Percentiles rank a stretch among this genome's conserved stretches.
Evolutionary conservation across 306 rosid genomes (phyloP).

Genomic region (Luffa aegyptiaca): DNA sequence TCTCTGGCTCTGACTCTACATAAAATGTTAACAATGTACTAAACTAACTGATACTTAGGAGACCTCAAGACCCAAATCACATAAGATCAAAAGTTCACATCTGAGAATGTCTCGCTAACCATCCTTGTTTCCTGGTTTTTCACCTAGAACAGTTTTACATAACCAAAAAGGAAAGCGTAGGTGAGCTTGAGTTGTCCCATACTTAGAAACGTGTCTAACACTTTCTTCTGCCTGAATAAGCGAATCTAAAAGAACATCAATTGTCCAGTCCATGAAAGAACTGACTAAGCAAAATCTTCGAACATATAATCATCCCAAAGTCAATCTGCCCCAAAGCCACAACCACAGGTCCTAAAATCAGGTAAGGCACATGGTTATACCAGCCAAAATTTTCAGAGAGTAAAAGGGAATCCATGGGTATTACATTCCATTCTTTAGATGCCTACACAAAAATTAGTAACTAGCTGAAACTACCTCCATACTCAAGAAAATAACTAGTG

Average conservation of each 20-base stretch:
- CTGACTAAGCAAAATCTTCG: neutral
- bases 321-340: neutral
- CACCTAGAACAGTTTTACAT: neutral
- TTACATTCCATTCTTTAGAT: too few species aligned
- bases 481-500: neutral
- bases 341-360: neutral
- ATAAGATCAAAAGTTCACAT: neutral
- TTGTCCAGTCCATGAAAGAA: constrained; percentile 54
- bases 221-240: constrained; percentile 47
- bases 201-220: constrained; percentile 23
- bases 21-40: neutral
- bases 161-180: neutral
- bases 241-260: constrained; percentile 57
- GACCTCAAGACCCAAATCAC: neutral
- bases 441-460: too few species aligned
- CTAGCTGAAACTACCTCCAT: too few species aligned
- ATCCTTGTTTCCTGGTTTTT: neutral
- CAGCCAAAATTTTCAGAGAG: neutral
- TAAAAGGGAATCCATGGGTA: too few species aligned
- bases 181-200: neutral
- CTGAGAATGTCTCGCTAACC: neutral
- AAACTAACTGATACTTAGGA: neutral
- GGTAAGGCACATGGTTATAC: neutral
- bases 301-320: neutral
- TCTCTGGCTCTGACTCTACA: neutral